These are phyloP conservation scores for Arthroderma sp. DNA, from an alignment of 2,329 filamentous ascomycete genomes.

Conservation along the genomic window DNA sequence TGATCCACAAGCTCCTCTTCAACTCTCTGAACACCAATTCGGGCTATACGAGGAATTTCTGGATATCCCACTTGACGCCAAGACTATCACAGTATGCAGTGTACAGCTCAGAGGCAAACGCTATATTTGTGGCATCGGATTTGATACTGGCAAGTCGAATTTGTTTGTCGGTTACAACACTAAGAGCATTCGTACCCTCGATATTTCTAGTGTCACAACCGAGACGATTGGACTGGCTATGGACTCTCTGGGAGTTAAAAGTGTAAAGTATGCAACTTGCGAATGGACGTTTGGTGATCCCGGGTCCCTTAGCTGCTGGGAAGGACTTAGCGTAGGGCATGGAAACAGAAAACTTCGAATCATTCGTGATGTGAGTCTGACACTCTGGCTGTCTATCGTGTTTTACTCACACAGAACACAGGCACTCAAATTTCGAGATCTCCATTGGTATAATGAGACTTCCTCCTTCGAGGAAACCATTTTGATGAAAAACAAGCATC, in stretches of 20 bases:
- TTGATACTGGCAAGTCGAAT: constrained; percentile 2
- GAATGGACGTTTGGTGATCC: background rate
- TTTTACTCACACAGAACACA: constrained; percentile 1
- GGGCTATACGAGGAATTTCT: constrained; percentile 1
- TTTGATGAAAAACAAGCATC: constrained; percentile 4
- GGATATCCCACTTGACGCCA: constrained; percentile 1
- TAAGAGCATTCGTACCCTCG: background rate
- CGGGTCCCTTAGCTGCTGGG: background rate
- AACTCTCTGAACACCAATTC: background rate
- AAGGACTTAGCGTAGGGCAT: constrained; percentile 3
- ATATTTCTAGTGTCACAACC: background rate
- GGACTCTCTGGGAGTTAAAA: constrained; percentile 1
- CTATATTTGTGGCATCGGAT: constrained; percentile 4
- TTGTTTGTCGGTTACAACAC: background rate
- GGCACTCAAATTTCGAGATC: constrained; percentile 2
- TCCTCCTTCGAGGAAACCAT: constrained; percentile 3
- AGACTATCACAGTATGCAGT: constrained; percentile 1
- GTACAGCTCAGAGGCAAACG: constrained; percentile 3
- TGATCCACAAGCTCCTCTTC: constrained; percentile 3
- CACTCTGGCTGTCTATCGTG: background rate
- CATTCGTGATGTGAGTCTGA: constrained; percentile 3
- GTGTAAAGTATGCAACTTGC: constrained; percentile 2
- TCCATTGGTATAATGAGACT: constrained; percentile 1
- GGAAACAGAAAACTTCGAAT: constrained; percentile 2
- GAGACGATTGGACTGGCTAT: constrained; percentile 3